Evolutionary conservation across 1,284 basidiomycete genomes (phyloP).

Genomic region (Wolfiporia cocos): DNA sequence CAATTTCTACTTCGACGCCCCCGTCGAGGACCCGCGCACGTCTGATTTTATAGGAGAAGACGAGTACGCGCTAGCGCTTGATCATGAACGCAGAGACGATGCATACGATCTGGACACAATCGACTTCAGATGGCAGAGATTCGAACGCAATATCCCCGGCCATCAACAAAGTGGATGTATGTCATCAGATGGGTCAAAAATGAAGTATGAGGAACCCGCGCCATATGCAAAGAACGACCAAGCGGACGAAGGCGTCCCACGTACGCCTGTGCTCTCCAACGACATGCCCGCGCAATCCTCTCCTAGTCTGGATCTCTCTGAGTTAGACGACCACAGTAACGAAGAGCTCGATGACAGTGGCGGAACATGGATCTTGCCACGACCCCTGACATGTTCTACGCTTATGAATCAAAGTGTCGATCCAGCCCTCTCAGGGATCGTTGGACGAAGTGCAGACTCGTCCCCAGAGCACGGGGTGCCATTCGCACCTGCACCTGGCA

Average conservation of each 20-base stretch:
- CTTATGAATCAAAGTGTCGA: too few species aligned
- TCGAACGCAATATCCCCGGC: slow-evolving; percentile 35
- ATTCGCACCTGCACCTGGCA: slow-evolving; percentile 39
- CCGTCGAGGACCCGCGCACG: slow-evolving; percentile 40
- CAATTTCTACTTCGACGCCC: slow-evolving; percentile 43
- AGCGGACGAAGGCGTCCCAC: background rate
- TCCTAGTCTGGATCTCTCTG: background rate
- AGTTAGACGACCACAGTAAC: background rate
- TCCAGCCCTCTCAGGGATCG: background rate
- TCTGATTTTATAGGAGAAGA: slow-evolving; percentile 34
- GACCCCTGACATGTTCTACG: too few species aligned
- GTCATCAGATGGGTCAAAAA: too few species aligned
- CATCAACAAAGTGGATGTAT: too few species aligned
- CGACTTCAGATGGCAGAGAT: slow-evolving; percentile 54
- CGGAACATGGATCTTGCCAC: slow-evolving; percentile 5
- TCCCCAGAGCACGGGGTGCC: slow-evolving; percentile 3
- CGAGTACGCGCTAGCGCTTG: slow-evolving; percentile 26
- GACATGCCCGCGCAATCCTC: background rate
- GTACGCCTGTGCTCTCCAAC: slow-evolving; percentile 1
- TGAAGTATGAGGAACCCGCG: background rate
- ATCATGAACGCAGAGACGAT: slow-evolving; percentile 30
- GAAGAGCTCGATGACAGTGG: background rate
- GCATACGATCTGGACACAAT: slow-evolving; percentile 19
- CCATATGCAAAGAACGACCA: background rate
- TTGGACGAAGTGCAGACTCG: background rate